Base-by-base conservation (phyloP, 2,329 filamentous ascomycete genomes). In the Eutypa lata region DNA sequence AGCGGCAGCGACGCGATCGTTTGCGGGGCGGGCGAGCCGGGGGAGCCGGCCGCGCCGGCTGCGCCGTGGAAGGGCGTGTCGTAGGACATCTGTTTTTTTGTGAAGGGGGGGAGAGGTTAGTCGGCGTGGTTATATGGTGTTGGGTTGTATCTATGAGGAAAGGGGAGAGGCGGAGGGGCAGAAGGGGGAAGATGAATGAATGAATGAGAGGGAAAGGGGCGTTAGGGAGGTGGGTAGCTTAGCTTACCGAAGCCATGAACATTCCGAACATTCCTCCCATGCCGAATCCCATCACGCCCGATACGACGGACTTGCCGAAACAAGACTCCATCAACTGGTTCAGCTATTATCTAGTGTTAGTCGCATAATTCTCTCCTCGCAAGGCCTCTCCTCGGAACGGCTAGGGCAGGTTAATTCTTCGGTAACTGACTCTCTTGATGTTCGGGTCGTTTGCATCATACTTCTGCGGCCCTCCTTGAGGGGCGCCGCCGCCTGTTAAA, bases 261-360 rank as follows among this genome's bases (percentile, higher is more conserved):
- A 97, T 82, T 62, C 94, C 94, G 63, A 99, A 99, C 43, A 95
- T 78, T 65, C 91, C 94, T 57, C 94, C 94, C 60, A 99, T 87
- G 37, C 87, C 94, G 65, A 97, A 97, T 16, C 94, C 94, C 84
- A 95, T 95, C 22, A 88, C 90, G 53, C 93, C 94, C 0, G 92
- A 89, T 74, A 99, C 88, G 62, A 84, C 87, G 18, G 91, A 89
- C 73, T 99, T 99, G 53, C 87, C 87, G 22, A 88, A 84, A 69
- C 94, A 99, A 33, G 90, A 95, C 73, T 97, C 92, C 90, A 97
- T 96, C 43, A 85, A 84, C 22, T 78, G 73, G 79, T 91, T 84
- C 76, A 96, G 88, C 89, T 94, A 61, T 35, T 43, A 37, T 33
- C 10, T 44, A 42, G 38, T 22, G 35, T 62, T 28, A 60, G 46